Evolutionary conservation across 345 rosid species (phyloP).

Genomic region (Chamaenerion angustifolium): DNA sequence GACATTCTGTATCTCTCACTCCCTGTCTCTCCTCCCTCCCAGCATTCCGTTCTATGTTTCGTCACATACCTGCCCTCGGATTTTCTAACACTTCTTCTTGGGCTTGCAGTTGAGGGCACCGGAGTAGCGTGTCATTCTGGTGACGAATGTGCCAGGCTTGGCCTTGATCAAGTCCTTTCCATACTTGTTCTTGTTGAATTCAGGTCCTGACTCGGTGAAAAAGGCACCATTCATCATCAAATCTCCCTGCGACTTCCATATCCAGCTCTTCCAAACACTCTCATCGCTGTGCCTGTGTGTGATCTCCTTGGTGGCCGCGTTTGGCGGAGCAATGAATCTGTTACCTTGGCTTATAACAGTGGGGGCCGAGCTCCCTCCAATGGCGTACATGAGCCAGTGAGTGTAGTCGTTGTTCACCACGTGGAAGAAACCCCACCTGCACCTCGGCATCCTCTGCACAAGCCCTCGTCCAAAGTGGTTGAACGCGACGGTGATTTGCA

Average conservation of each 20-base stretch:
- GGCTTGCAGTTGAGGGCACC: slow-evolving; percentile 38
- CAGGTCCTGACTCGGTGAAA: slow-evolving; percentile 44
- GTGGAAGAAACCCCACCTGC: slow-evolving; percentile 36
- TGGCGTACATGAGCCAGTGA: slow-evolving; percentile 51
- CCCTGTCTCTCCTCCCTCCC: too few species aligned
- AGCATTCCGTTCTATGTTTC: too few species aligned
- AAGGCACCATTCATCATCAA: slow-evolving; percentile 50
- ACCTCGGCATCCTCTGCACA: slow-evolving; percentile 48
- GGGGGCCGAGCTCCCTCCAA: slow-evolving; percentile 38
- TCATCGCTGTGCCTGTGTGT: slow-evolving; percentile 14
- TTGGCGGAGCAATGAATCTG: slow-evolving; percentile 35
- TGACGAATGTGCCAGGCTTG: slow-evolving; percentile 30
- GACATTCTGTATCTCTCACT: too few species aligned
- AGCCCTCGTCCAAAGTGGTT: slow-evolving; percentile 39
- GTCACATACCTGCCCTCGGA: too few species aligned
- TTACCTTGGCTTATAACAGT: slow-evolving; percentile 47
- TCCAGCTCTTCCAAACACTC: slow-evolving; percentile 41
- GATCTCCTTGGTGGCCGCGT: slow-evolving; percentile 32
- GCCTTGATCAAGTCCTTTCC: slow-evolving; percentile 21
- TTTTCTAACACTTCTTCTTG: slow-evolving; percentile 2
- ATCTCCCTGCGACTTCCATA: slow-evolving; percentile 65
- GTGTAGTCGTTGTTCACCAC: slow-evolving; percentile 53
- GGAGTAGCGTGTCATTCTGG: slow-evolving; percentile 30
- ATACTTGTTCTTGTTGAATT: slow-evolving; percentile 1
- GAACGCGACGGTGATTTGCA: slow-evolving; percentile 50